A percentile compares a stretch with the other conserved stretches of the same genome.
Conservation (phyloP, 2,329 filamentous ascomycete species). For the Ceratocystis cacaofunesta region DNA sequence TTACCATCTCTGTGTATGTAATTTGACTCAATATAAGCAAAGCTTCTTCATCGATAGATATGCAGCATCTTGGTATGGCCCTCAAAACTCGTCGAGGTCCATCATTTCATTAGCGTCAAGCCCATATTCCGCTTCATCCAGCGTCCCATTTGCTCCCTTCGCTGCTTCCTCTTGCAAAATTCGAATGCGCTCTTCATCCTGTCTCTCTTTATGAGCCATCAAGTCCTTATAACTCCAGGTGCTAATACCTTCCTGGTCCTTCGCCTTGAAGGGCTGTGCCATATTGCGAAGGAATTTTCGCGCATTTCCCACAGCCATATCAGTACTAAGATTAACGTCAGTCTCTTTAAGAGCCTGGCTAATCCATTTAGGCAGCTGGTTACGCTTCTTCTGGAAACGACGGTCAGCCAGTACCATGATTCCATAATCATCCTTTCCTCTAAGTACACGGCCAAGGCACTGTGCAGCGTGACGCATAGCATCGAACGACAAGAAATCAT, state of each 20-base stretch:
- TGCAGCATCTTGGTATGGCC: too few relatives aligned
- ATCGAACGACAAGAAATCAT: constrained; percentile 96
- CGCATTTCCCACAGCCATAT: constrained; percentile 82
- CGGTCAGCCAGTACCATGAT: constrained; percentile 97
- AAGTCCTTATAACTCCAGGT: constrained; percentile 79
- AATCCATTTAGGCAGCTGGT: constrained; percentile 93
- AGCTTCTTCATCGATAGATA: too few relatives aligned
- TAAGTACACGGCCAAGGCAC: constrained; percentile 81
- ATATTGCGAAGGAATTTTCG: constrained; percentile 82
- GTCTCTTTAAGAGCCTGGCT: constrained; percentile 71
- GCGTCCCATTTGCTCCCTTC: constrained; percentile 16
- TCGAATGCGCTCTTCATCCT: constrained; percentile 51
- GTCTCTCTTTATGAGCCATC: constrained; percentile 60
- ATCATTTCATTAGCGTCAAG: constrained; percentile 42
- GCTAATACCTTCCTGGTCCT: constrained; percentile 80
- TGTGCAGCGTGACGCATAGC: constrained; percentile 98
- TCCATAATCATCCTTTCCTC: constrained; percentile 98
- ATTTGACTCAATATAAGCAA: not conserved
- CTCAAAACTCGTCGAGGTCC: constrained; percentile 29
- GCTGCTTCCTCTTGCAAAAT: constrained; percentile 39
- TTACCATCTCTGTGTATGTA: not conserved
- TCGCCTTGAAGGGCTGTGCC: constrained; percentile 73
- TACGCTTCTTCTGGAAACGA: constrained; percentile 80
- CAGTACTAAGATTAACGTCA: constrained; percentile 81
- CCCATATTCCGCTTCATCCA: constrained; percentile 32